Evolutionary conservation across 2,329 filamentous ascomycete genomes (phyloP).

Genomic region (Bipolaris oryzae): DNA sequence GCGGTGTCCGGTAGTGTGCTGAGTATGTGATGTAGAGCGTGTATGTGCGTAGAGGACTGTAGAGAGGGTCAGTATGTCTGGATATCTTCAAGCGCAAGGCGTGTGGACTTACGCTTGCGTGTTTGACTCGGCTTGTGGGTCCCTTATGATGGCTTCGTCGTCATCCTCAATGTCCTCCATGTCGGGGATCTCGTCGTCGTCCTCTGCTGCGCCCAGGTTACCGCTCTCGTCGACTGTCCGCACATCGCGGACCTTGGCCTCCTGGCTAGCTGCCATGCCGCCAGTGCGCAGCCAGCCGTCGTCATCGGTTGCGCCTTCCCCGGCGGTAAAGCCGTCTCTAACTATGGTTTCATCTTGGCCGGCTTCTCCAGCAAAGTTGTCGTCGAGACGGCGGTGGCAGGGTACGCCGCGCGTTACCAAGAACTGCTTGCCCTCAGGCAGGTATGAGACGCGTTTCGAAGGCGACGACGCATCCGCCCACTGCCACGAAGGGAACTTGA

Average conservation of each 20-base stretch:
- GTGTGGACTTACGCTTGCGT: conserved; percentile 59
- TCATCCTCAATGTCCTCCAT: conserved; percentile 97
- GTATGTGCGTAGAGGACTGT: conserved; percentile 85
- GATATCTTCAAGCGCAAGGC: background rate
- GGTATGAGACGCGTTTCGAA: conserved; percentile 76
- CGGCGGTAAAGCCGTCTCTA: conserved; percentile 69
- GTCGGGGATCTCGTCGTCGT: conserved; percentile 84
- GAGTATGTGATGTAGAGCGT: conserved; percentile 98
- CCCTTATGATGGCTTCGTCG: conserved; percentile 90
- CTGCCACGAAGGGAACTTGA: conserved; percentile 98
- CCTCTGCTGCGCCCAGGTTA: conserved; percentile 77
- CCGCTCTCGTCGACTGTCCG: conserved; percentile 88
- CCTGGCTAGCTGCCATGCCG: conserved; percentile 74
- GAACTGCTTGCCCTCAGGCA: conserved; percentile 92
- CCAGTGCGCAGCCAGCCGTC: conserved; percentile 94
- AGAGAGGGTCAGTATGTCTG: conserved; percentile 18
- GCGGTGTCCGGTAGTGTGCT: conserved; percentile 93
- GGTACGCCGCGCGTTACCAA: conserved; percentile 93
- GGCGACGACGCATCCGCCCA: conserved; percentile 90
- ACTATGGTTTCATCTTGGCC: conserved; percentile 88
- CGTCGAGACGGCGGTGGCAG: conserved; percentile 87
- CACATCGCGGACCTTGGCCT: conserved; percentile 79
- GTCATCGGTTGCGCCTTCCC: conserved; percentile 63
- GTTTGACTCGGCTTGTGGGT: conserved; percentile 56
- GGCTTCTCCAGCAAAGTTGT: conserved; percentile 88